A percentile compares a stretch with the other conserved stretches of the same genome.
Conservation (phyloP, 1,139 yeast genomes). For the Kurtzmaniella natalensis region DNA sequence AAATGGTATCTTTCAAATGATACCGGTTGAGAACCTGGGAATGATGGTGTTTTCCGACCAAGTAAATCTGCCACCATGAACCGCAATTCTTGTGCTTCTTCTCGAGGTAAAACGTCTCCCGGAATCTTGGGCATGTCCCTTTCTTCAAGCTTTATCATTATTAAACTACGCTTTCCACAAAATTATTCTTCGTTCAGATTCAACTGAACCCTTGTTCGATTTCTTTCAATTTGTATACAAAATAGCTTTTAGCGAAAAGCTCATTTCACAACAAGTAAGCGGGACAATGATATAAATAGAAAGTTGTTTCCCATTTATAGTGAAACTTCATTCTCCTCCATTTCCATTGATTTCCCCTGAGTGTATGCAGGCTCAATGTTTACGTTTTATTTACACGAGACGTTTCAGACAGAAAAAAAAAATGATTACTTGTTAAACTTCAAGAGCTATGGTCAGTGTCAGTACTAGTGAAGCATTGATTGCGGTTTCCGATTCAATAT, state of each 20-base stretch:
- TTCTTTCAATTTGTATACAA: no score
- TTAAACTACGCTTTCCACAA: not conserved
- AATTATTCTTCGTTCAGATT: no score
- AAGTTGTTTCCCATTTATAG: no score
- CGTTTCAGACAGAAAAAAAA: no score
- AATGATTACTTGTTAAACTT: no score
- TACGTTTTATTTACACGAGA: not conserved
- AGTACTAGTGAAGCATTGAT: constrained; percentile 25
- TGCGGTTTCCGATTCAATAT: constrained; percentile 22
- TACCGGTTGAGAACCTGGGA: constrained; percentile 95
- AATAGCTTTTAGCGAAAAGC: no score
- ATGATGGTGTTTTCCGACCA: constrained; percentile 46
- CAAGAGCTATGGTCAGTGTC: constrained; percentile 9
- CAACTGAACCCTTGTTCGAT: no score
- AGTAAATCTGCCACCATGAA: constrained; percentile 67
- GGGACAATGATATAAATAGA: no score
- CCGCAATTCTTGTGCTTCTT: constrained; percentile 64
- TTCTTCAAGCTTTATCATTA: constrained; percentile 40
- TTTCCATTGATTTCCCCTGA: not conserved
- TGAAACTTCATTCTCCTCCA: no score
- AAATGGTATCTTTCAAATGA: constrained; percentile 80
- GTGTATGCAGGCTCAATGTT: not conserved
- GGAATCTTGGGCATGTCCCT: constrained; percentile 81
- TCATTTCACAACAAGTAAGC: no score
- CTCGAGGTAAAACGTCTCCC: constrained; percentile 70